Evolutionary conservation across 2,329 filamentous ascomycete species (phyloP).

Genomic region (Ceratocystis variospora): DNA sequence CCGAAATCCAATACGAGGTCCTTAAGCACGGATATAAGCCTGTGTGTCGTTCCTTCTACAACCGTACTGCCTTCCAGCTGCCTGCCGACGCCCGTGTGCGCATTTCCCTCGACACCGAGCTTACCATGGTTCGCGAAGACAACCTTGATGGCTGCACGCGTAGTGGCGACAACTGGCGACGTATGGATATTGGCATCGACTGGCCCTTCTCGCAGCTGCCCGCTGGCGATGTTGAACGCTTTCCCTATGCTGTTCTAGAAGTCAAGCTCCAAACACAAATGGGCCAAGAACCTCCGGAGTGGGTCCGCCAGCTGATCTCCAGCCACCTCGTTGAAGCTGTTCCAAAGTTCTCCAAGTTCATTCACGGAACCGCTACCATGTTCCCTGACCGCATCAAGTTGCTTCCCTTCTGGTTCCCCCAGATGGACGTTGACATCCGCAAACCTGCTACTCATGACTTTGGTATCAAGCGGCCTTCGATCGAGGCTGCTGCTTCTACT

Average conservation of each 20-base stretch:
- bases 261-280: constrained; percentile 95
- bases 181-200: constrained; percentile 95
- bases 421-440: constrained; percentile 95
- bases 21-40: constrained; percentile 76
- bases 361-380: constrained; percentile 79
- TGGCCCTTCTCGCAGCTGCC: constrained; percentile 85
- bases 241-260: constrained; percentile 91
- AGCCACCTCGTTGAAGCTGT: constrained; percentile 97
- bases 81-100: constrained; percentile 91
- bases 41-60: constrained; percentile 92
- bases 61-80: constrained; percentile 93
- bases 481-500: constrained; percentile 46
- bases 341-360: constrained; percentile 98
- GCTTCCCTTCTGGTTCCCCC: constrained; percentile 92
- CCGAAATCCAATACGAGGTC: constrained; percentile 86
- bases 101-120: constrained; percentile 90
- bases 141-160: constrained; percentile 71
- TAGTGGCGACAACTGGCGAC: constrained; percentile 80
- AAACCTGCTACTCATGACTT: constrained; percentile 83
- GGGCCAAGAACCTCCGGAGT: constrained; percentile 87
- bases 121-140: constrained; percentile 90
- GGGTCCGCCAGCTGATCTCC: constrained; percentile 84
- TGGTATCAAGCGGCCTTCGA: constrained; percentile 66
- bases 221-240: constrained; percentile 69
- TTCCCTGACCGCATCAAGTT: constrained; percentile 81